These are phyloP conservation scores for Biscutella laevigata DNA, from an alignment of 441 rosid genomes.

Conservation along the genomic window DNA sequence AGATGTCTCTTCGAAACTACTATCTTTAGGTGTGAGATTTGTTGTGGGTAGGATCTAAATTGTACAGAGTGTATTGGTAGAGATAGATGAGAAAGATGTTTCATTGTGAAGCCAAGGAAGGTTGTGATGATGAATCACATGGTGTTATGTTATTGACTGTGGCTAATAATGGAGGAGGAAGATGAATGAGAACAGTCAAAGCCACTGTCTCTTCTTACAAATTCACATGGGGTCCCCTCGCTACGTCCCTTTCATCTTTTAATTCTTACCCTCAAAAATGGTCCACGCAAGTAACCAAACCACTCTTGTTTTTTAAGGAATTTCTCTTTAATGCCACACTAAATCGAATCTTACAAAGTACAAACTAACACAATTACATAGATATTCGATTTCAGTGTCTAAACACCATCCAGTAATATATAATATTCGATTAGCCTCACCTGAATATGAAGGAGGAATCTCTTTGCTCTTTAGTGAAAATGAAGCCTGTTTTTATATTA, in stretches of 20 bases:
- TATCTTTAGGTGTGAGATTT: slow-evolving; percentile 6
- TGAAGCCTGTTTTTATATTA: slow-evolving; percentile 26
- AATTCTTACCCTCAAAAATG: slow-evolving; percentile 9
- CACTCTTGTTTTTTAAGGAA: not conserved
- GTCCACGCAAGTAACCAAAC: slow-evolving; percentile 10
- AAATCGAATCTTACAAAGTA: slow-evolving; percentile 23
- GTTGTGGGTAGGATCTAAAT: not conserved
- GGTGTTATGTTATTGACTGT: slow-evolving; percentile 5
- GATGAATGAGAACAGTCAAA: slow-evolving; percentile 25
- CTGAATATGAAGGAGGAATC: slow-evolving; percentile 4
- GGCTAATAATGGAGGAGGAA: slow-evolving; percentile 20
- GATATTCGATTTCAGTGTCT: no score
- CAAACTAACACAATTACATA: slow-evolving; percentile 1
- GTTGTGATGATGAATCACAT: slow-evolving; percentile 22
- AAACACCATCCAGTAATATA: not conserved
- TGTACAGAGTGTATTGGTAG: not conserved
- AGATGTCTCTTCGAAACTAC: not conserved
- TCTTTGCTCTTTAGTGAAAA: slow-evolving; percentile 28
- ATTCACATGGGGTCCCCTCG: slow-evolving; percentile 30
- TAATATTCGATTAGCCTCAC: not conserved
- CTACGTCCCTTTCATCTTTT: slow-evolving; percentile 19
- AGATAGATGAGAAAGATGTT: not conserved
- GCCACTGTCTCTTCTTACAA: slow-evolving; percentile 24
- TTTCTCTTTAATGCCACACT: slow-evolving; percentile 12
- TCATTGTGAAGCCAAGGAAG: slow-evolving; percentile 15